Conservation (phyloP, 2,329 filamentous ascomycete genomes). For the Beauveria varroae region DNA sequence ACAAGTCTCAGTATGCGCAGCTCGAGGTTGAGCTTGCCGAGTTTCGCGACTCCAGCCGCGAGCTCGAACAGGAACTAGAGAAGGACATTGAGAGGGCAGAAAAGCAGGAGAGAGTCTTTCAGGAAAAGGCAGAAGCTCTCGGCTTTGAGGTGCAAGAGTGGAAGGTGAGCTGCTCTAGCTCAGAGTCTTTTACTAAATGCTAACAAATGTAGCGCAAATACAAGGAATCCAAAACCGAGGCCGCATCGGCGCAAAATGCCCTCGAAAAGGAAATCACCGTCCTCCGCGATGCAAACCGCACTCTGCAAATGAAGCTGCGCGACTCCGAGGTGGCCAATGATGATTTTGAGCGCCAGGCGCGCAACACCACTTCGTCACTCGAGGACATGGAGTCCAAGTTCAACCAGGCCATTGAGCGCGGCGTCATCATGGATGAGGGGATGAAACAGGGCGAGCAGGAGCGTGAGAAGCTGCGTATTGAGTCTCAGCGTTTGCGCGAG, state of each 20-base stretch:
- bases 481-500: conserved; percentile 80
- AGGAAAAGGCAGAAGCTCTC: conserved; percentile 78
- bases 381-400: conserved; percentile 97
- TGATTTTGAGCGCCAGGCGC: conserved; percentile 92
- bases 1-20: conserved; percentile 92
- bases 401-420: conserved; percentile 86
- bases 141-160: conserved; percentile 93
- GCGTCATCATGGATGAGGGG: conserved; percentile 91
- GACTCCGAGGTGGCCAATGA: conserved; percentile 98
- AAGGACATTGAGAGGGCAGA: conserved; percentile 94
- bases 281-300: conserved; percentile 75
- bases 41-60: conserved; percentile 88
- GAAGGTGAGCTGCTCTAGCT: conserved; percentile 63
- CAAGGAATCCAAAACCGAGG: conserved; percentile 87
- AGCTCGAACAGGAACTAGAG: conserved; percentile 89
- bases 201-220: conserved; percentile 67
- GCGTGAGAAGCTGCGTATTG: conserved; percentile 79
- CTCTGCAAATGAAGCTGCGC: conserved; percentile 73
- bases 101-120: conserved; percentile 78
- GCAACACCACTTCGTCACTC: conserved; percentile 89
- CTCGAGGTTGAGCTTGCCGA: conserved; percentile 87
- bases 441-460: conserved; percentile 88
- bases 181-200: neutral
- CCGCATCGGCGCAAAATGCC: conserved; percentile 71
- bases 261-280: conserved; percentile 95